These are phyloP conservation scores for Paraphaeosphaeria minitans DNA, from an alignment of 2,329 filamentous ascomycete genomes.

Conservation along the genomic window DNA sequence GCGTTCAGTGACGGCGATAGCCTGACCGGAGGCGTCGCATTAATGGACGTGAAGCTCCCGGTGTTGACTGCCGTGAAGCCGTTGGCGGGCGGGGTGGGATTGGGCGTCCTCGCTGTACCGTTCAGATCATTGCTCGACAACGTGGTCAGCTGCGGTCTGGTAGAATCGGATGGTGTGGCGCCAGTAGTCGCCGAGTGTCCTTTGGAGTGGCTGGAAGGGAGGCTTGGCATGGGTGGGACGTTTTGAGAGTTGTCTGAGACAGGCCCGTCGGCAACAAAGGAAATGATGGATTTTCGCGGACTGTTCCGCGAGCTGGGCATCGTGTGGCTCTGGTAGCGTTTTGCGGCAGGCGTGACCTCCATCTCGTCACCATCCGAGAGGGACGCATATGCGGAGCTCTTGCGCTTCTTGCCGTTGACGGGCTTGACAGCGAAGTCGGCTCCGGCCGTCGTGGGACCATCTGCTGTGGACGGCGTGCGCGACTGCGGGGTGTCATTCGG, in stretches of 20 bases:
- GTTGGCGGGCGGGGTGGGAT: conserved; percentile 15
- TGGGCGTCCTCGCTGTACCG: conserved; percentile 24
- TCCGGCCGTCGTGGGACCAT: conserved; percentile 21
- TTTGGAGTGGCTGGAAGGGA: conserved; percentile 18
- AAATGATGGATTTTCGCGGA: conserved; percentile 37
- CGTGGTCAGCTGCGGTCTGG: conserved; percentile 33
- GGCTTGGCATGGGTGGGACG: conserved; percentile 30
- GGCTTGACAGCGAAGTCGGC: conserved; percentile 30
- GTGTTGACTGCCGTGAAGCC: conserved; percentile 30
- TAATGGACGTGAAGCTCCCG: conserved; percentile 32
- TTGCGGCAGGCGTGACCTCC: conserved; percentile 32
- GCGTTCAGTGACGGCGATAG: conserved; percentile 23
- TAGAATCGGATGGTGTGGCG: conserved; percentile 23
- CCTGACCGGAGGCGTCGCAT: conserved; percentile 22
- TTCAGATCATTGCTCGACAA: conserved; percentile 40
- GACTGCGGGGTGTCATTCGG: conserved; percentile 37
- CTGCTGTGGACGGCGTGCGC: conserved; percentile 28
- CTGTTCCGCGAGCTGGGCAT: conserved; percentile 34
- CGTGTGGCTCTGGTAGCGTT: conserved; percentile 32
- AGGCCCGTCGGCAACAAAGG: conserved; percentile 25
- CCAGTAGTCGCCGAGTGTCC: conserved; percentile 25
- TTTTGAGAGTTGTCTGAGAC: conserved; percentile 37
- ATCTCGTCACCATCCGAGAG: conserved; percentile 40
- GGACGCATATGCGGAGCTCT: conserved; percentile 37
- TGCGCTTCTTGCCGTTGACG: conserved; percentile 39